phyloP scores from a whole-genome alignment of 345 rosid species.

The Diplotaxis tenuifolia region DNA sequence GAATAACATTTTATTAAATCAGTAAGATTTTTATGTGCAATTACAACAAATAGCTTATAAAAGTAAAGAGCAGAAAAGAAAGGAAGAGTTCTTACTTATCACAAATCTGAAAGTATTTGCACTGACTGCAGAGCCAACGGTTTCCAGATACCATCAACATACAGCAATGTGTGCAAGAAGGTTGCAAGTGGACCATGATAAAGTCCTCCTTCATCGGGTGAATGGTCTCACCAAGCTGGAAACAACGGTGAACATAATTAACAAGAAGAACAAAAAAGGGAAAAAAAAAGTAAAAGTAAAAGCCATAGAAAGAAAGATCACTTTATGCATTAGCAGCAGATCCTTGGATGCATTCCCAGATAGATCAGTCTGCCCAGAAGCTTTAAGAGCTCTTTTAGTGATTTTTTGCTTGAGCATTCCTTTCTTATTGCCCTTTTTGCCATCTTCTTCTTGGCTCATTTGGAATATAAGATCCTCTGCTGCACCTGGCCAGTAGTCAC shows the following conservation, averaged over 20 bases:
- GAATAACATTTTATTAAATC: slow-evolving; percentile 7
- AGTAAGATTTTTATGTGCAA: neutral
- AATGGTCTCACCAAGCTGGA: slow-evolving; percentile 99
- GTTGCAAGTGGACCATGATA: slow-evolving; percentile 99
- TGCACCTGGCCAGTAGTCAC: slow-evolving; percentile 99
- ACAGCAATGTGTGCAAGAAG: slow-evolving; percentile 89
- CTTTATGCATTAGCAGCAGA: slow-evolving; percentile 95
- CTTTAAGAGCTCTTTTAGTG: slow-evolving; percentile 95
- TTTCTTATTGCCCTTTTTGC: slow-evolving; percentile 88
- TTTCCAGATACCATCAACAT: slow-evolving; percentile 86
- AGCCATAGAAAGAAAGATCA: slow-evolving; percentile 36
- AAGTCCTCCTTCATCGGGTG: slow-evolving; percentile 99
- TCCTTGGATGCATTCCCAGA: slow-evolving; percentile 94
- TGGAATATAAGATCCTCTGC: slow-evolving; percentile 96
- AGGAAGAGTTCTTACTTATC: slow-evolving; percentile 63
- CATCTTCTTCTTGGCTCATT: slow-evolving; percentile 95
- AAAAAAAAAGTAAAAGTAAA: neutral
- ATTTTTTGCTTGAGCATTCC: slow-evolving; percentile 84
- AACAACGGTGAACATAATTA: slow-evolving; percentile 1
- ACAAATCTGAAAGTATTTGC: slow-evolving; percentile 95
- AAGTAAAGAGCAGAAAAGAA: slow-evolving; percentile 14
- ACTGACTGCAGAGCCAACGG: slow-evolving; percentile 89
- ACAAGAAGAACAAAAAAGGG: neutral
- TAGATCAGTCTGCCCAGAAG: slow-evolving; percentile 96
- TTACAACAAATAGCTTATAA: neutral